Conservation (phyloP, 176 grass and related monocot genomes). For the Lolium perenne region DNA sequence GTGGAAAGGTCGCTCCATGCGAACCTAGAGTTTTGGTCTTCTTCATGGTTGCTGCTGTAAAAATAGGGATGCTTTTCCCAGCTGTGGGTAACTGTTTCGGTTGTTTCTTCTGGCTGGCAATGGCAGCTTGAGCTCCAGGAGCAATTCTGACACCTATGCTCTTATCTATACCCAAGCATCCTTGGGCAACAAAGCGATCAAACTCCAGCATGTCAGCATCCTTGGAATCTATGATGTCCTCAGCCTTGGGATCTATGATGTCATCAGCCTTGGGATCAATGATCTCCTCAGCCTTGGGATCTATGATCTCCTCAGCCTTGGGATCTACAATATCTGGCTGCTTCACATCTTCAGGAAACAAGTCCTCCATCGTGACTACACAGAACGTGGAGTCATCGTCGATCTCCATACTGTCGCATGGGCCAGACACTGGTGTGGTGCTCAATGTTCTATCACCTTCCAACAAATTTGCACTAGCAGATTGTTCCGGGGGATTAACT, state of each 20-base stretch:
- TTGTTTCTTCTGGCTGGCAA: conserved; percentile 39
- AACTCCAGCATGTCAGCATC: conserved; percentile 69
- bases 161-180: conserved; percentile 41
- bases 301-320: conserved; percentile 30
- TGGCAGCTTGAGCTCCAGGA: conserved; percentile 30
- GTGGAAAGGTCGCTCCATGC: background rate
- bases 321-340: conserved; percentile 37
- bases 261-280: background rate
- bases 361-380: conserved; percentile 57
- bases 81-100: background rate
- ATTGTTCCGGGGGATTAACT: conserved; percentile 36
- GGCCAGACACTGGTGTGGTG: conserved; percentile 26
- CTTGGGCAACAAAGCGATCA: conserved; percentile 63
- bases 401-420: conserved; percentile 47
- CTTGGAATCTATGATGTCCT: conserved; percentile 42
- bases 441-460: conserved; percentile 44
- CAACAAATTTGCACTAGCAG: conserved; percentile 9
- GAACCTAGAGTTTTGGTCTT: conserved; percentile 37
- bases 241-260: conserved; percentile 41
- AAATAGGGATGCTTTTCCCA: conserved; percentile 36
- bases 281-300: conserved; percentile 15
- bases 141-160: conserved; percentile 32
- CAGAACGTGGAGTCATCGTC: conserved; percentile 43
- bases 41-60: conserved; percentile 29
- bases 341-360: conserved; percentile 66